These are phyloP conservation scores for Plectosphaerella sp. DNA, from an alignment of 2,329 filamentous ascomycete species.

Conservation along the genomic window DNA sequence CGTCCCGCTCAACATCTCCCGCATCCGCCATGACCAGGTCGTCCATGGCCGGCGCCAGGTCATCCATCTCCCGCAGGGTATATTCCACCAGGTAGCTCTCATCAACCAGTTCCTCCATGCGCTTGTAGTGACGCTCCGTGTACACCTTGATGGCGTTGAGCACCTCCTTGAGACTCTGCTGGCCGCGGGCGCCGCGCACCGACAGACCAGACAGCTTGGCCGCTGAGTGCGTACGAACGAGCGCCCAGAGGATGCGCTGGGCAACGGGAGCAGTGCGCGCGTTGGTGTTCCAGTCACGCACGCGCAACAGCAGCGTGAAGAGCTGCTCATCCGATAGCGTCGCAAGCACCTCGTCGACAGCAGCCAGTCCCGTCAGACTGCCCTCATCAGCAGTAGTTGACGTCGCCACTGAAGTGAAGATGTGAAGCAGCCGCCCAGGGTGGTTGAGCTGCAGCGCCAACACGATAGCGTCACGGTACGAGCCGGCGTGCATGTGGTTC, in stretches of 20 bases:
- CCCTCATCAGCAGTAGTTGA: constrained; percentile 54
- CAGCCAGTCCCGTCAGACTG: constrained; percentile 59
- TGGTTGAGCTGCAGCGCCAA: constrained; percentile 92
- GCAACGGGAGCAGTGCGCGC: constrained; percentile 80
- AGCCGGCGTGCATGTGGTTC: constrained; percentile 84
- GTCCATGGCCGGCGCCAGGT: constrained; percentile 44
- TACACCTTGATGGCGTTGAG: constrained; percentile 84
- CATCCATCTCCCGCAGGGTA: constrained; percentile 90
- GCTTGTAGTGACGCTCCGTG: constrained; percentile 87
- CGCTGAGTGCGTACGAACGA: constrained; percentile 79
- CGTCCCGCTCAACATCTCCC: constrained; percentile 34
- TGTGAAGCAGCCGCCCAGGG: constrained; percentile 74
- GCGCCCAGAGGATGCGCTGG: constrained; percentile 74
- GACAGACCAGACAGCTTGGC: constrained; percentile 69
- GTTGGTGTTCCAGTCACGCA: constrained; percentile 98
- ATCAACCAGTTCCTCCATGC: constrained; percentile 84
- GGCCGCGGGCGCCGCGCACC: constrained; percentile 50
- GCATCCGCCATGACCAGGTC: constrained; percentile 25
- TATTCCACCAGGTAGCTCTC: constrained; percentile 95
- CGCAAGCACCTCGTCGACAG: constrained; percentile 81
- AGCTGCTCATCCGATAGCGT: constrained; percentile 80
- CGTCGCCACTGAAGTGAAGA: constrained; percentile 78
- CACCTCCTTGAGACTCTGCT: constrained; percentile 74
- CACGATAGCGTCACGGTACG: constrained; percentile 89
- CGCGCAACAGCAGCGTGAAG: constrained; percentile 71